Base-by-base conservation (phyloP, 495 filamentous ascomycete species). In the Chlorociboria aeruginascens region DNA sequence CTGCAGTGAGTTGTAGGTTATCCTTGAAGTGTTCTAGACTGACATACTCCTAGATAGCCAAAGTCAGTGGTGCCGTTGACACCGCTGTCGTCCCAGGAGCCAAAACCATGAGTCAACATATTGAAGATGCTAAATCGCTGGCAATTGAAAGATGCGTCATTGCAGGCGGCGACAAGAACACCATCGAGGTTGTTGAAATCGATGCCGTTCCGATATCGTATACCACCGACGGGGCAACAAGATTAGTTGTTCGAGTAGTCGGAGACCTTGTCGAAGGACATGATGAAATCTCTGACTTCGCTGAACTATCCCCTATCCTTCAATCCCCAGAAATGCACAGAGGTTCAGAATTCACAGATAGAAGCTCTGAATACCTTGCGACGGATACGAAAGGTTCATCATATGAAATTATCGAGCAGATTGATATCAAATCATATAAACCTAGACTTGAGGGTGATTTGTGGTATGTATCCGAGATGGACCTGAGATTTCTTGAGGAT, bases 291-390 rank as follows among this genome's bases (percentile, higher is more conserved):
- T 37, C 8, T 8, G 46, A 42, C 8, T 30, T 40, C 7, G 2
- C 35, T 9, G 42, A 46, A 28, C n/a, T 38, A 8, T 28, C 10
- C 1, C 12, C 29, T 13, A 30, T 16, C 8, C 9, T 31, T 3
- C 35, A 8, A 2, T 95, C 95, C 67, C 82, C 85, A 62, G 94
- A 93, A 0, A 89, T 86, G 45, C 88, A 94, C 66, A 95, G 95
- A 44, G 95, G 89, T 13, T 85, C 84, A 66, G 80, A 70, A 17
- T 87, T 87, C 8, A 86, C 87, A 67, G 82, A 90, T 49, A 25
- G 20, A 1, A 41, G 30, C 12, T 7, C 7, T 8, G 7, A 25
- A 25, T 1, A 25, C 20, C 20, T 25, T 25, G 20, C 33, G 8
- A n/a, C 1, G 17, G 37, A 39, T 8, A 16, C 47, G 16, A 58